Evolutionary conservation across 2,329 filamentous ascomycete genomes (phyloP).

Genomic region (Fusarium sp.): DNA sequence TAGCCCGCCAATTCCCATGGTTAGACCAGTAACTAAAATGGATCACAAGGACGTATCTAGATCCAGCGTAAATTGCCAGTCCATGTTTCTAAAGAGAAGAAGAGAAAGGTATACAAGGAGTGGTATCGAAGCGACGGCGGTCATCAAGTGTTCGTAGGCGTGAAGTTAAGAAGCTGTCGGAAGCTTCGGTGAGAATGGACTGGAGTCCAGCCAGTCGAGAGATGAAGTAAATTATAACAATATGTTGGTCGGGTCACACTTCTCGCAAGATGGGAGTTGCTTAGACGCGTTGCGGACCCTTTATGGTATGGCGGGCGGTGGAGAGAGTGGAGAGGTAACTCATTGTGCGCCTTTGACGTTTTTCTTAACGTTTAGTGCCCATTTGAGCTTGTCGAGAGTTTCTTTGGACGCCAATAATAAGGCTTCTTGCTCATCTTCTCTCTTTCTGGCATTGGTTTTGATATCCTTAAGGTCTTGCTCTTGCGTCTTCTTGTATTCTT

Average conservation of each 20-base stretch:
- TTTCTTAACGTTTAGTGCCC: constrained; percentile 76
- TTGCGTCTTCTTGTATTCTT: constrained; percentile 72
- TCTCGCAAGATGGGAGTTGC: not conserved
- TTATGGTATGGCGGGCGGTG: not conserved
- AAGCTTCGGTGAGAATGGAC: constrained; percentile 16
- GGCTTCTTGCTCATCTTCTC: constrained; percentile 70
- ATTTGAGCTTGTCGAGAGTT: constrained; percentile 75
- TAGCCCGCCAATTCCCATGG: constrained; percentile 23
- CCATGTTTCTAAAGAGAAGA: constrained; percentile 39
- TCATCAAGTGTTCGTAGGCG: constrained; percentile 37
- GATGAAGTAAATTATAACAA: not conserved
- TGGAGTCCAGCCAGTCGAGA: constrained; percentile 13
- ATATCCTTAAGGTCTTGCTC: constrained; percentile 70
- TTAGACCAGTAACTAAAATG: constrained; percentile 27
- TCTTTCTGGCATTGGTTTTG: constrained; percentile 64
- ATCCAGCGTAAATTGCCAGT: constrained; percentile 42
- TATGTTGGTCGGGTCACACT: not conserved
- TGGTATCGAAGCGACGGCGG: constrained; percentile 41
- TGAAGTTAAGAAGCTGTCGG: constrained; percentile 19
- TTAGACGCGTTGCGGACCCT: not conserved
- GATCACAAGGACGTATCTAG: constrained; percentile 30
- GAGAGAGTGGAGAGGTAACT: not conserved
- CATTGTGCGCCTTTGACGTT: constrained; percentile 67
- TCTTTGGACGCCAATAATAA: constrained; percentile 68
- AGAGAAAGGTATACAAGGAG: constrained; percentile 36